phyloP scores from a whole-genome alignment of 768 basidiomycete species.

The Cyathus striatus region DNA sequence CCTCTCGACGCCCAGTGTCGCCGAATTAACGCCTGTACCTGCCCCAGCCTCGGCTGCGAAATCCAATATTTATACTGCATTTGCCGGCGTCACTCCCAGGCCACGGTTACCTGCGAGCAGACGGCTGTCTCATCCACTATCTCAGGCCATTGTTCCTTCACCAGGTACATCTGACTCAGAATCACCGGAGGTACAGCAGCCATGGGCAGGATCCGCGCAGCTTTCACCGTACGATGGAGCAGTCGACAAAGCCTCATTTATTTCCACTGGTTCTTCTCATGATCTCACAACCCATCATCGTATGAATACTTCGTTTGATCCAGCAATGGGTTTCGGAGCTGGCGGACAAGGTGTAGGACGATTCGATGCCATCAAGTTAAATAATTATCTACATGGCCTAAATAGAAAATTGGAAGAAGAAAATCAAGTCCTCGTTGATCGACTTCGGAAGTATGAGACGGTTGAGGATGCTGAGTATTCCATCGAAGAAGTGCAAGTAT shows the following conservation, averaged over 20 bases:
- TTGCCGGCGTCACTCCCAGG: conserved; percentile 62
- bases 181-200: conserved; percentile 17
- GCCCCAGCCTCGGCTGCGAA: conserved; percentile 23
- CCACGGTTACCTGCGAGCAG: conserved; percentile 36
- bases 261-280: conserved; percentile 84
- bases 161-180: conserved; percentile 31
- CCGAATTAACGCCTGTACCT: conserved; percentile 28
- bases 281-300: conserved; percentile 78
- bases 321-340: conserved; percentile 68
- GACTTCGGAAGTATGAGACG: conserved; percentile 51
- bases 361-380: conserved; percentile 84
- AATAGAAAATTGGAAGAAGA: conserved; percentile 83
- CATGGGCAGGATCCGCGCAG: conserved; percentile 28
- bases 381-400: conserved; percentile 79
- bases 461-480: conserved; percentile 24
- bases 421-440: conserved; percentile 61
- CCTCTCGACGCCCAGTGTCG: conserved; percentile 27
- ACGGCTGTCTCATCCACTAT: conserved; percentile 61
- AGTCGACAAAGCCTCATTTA: conserved; percentile 59
- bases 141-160: conserved; percentile 40
- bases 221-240: conserved; percentile 42
- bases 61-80: conserved; percentile 43
- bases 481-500: conserved; percentile 18
- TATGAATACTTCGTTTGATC: conserved; percentile 87
- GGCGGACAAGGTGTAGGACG: conserved; percentile 65